Evolutionary conservation across 768 basidiomycete genomes (phyloP), one percentile per base, ranked within the genome.

Genomic region (Hortiboletus flavorubellus): DNA sequence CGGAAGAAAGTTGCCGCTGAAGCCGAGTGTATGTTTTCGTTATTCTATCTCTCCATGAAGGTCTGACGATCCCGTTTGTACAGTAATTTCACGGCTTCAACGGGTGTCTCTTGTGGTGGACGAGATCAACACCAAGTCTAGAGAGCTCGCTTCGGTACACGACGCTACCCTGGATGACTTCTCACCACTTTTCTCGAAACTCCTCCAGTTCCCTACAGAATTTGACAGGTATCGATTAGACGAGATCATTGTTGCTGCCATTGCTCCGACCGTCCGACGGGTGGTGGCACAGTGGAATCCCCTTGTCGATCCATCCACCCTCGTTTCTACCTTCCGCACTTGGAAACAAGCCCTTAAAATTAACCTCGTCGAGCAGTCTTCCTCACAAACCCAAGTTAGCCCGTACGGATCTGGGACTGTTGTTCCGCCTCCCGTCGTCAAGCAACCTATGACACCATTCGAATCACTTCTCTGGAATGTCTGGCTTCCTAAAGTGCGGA

Each of bases 401-500:
- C 55, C 83, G 4, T 86, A 83, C 65, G 87, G 85, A n/a, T 68
- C 75, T 8, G 74, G 71, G 51, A 73, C 74, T 12, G 52, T 62
- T 4, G 60, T 68, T 8, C 59, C 67, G 12, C 60, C 70, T 7
- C 58, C 72, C 5, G 64, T 73, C 15, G 66, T 74, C 44, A 83
- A 83, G 56, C 77, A 73, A 58, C 78, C 78, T 3, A 99, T 99
- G 97, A 94, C 94, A 15, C 87, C 96, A 0, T 99, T 91, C 68
- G 97, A 99, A 68, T 91, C 88, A 56, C 76, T 98, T 26, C 72
- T 98, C 14, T 98, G 97, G 95, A 91, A 87, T 60, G 78, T 91
- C 10, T 99, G 95, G 97, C 75, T 99, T 29, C 97, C 97, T 0
- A 91, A 85, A 73, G 87, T 98, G n/a, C 84, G 97, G 29, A 91